Evolutionary conservation across 2,329 filamentous ascomycete species (phyloP).

Genomic region (Aspergillus puulaauensis): DNA sequence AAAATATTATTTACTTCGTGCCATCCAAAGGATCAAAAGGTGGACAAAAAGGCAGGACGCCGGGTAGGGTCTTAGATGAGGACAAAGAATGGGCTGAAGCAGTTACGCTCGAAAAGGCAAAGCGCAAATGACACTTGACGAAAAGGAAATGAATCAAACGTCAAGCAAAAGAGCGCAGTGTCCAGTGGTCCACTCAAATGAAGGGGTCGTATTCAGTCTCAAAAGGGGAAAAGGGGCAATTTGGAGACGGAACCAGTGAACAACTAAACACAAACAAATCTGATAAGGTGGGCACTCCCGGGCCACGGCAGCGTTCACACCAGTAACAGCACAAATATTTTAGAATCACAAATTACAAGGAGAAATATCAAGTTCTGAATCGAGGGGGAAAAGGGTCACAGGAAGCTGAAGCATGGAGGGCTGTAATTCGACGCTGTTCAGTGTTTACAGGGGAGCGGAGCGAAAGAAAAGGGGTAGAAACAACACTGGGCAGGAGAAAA

Average conservation of each 20-base stretch:
- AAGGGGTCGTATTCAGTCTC: constrained; percentile 31
- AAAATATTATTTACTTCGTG: not conserved
- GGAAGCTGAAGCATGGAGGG: not conserved
- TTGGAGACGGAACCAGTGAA: constrained; percentile 3
- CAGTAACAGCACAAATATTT: not conserved
- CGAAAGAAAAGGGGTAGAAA: not conserved
- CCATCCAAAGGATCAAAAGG: not conserved
- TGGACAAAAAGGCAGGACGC: constrained; percentile 9
- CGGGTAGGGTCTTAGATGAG: constrained; percentile 15
- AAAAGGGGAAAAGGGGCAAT: constrained; percentile 19
- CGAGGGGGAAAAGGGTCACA: not conserved
- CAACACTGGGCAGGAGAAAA: not conserved
- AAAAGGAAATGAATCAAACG: constrained; percentile 16
- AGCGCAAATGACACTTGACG: constrained; percentile 16
- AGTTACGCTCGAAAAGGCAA: constrained; percentile 19
- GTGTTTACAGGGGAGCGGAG: not conserved
- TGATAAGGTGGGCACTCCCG: not conserved
- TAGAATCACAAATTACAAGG: not conserved
- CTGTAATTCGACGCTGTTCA: not conserved
- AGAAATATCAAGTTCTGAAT: not conserved
- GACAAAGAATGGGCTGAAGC: constrained; percentile 13
- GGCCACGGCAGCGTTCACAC: not conserved
- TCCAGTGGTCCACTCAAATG: constrained; percentile 47
- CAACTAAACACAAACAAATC: constrained; percentile 3
- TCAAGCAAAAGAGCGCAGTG: constrained; percentile 20